Percentiles rank a stretch among this genome's conserved stretches.
Conservation (phyloP, 495 filamentous ascomycete species). For the Penicillium maclennaniae region DNA sequence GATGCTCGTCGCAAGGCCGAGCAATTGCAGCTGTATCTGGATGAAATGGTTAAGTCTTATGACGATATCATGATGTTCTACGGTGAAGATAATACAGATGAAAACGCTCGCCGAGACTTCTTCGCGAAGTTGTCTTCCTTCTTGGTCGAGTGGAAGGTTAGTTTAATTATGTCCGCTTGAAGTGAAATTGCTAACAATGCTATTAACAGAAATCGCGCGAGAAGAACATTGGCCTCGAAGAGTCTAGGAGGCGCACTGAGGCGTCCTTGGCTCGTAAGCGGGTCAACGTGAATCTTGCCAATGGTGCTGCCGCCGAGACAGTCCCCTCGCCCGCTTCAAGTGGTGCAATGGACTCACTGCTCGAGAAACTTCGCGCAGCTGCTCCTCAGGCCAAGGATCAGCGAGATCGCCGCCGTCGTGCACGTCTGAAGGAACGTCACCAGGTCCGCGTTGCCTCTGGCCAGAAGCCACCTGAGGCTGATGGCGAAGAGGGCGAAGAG, state of each 20-base stretch:
- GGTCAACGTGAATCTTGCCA: slow-evolving; percentile 57
- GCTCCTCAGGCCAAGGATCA: slow-evolving; percentile 85
- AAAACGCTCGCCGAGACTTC: slow-evolving; percentile 93
- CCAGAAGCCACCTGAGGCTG: slow-evolving; percentile 70
- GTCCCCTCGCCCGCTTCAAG: slow-evolving; percentile 69
- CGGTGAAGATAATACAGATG: slow-evolving; percentile 88
- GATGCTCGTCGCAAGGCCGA: slow-evolving; percentile 94
- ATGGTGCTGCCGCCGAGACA: slow-evolving; percentile 34
- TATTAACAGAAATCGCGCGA: slow-evolving; percentile 69
- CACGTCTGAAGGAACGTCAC: slow-evolving; percentile 84
- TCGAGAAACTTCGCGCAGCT: slow-evolving; percentile 92
- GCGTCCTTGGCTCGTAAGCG: slow-evolving; percentile 87
- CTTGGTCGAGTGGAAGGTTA: slow-evolving; percentile 85
- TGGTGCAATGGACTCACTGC: slow-evolving; percentile 94
- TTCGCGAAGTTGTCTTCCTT: slow-evolving; percentile 93
- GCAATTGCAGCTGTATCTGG: slow-evolving; percentile 89
- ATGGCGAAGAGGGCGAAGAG: slow-evolving; percentile 26
- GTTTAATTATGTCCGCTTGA: slow-evolving; percentile 16
- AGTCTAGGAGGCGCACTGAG: slow-evolving; percentile 78
- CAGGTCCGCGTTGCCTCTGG: slow-evolving; percentile 88
- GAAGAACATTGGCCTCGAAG: slow-evolving; percentile 85
- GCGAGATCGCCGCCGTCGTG: slow-evolving; percentile 80
- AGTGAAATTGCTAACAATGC: slow-evolving; percentile 1
- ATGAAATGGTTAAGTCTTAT: slow-evolving; percentile 86
- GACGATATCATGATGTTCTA: slow-evolving; percentile 97